Base-by-base conservation (phyloP, 768 basidiomycete genomes). In the Suillus tomentosus region DNA sequence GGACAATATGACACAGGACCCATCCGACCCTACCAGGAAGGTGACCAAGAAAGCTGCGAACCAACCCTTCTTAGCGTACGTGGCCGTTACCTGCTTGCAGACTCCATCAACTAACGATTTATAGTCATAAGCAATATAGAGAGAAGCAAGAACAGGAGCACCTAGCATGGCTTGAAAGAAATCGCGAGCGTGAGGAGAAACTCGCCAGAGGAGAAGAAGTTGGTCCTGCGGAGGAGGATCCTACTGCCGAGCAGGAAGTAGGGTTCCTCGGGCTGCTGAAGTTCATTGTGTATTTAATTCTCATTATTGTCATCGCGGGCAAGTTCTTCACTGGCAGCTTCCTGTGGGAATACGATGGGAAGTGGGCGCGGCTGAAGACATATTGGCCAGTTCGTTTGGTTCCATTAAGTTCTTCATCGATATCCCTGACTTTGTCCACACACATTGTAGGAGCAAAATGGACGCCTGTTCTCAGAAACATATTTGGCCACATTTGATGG, bases 251-350 rank as follows among this genome's bases (percentile, higher is more conserved):
- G 64, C 79, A 80, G 65, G 89, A 91, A 76, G 82, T 94, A 53
- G 88, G 87, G 57, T 65, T 87, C 45, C 71, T 84, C 39, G 88
- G 85, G 27, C 72, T 94, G 55, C 75, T 94, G 72, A 92, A 90
- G 74, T 89, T 92, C 73, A 67, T 91, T 43, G 64, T 91, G 57
- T 84, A 85, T 67, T 59, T 84, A 3, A 60, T 87, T 24, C 68
- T 91, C 59, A 76, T 87, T 65, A 65, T 83, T 45, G 71, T 85
- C 1, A 79, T 93, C 37, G 83, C 88, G 42, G 90, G 94, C 61
- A 91, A 90, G 72, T 94, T 96, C 76, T 79, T 96, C 72, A 92
- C 92, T 0, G 92, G 90, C n/a, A 92, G 89, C 72, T 93, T 87
- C 73, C 77, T 87, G 24, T 97, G 94, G 94, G 93, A 95, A 66